Conservation (phyloP, 2,329 filamentous ascomycete genomes). For the Penicillium sp. region DNA sequence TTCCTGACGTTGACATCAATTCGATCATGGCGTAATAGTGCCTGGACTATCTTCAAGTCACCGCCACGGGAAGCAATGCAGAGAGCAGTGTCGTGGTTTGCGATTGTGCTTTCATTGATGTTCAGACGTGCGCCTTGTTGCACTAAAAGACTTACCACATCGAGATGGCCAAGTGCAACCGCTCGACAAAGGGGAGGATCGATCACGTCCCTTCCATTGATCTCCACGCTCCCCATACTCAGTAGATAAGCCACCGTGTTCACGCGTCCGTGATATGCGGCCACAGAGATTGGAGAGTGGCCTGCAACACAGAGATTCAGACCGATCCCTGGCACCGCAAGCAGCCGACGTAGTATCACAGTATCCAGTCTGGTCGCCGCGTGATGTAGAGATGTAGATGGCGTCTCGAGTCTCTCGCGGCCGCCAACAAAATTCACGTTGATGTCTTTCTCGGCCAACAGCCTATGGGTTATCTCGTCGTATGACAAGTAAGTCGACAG, state of each 20-base stretch:
- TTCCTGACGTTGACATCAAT: background rate
- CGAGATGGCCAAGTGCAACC: background rate
- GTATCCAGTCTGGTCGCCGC: conserved; percentile 1
- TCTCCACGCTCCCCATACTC: background rate
- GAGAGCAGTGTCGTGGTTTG: background rate
- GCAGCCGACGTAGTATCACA: too few species aligned
- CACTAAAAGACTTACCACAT: background rate
- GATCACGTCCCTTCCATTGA: background rate
- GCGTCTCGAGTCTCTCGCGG: background rate
- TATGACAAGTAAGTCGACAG: background rate
- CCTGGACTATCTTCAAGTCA: background rate
- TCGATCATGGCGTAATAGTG: background rate
- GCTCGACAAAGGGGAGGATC: background rate
- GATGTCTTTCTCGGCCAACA: background rate
- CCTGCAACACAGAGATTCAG: background rate
- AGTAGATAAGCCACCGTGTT: too few species aligned
- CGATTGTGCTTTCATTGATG: background rate
- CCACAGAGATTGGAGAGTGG: background rate
- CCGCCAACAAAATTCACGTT: conserved; percentile 5
- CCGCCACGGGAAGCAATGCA: too few species aligned
- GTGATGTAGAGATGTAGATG: too few species aligned
- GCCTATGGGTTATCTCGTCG: background rate
- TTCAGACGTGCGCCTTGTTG: background rate
- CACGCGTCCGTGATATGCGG: background rate
- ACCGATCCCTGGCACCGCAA: background rate